Evolutionary conservation across 306 rosid genomes (phyloP), one percentile per base, ranked within the genome.

Genomic region (Hippophae rhamnoides): DNA sequence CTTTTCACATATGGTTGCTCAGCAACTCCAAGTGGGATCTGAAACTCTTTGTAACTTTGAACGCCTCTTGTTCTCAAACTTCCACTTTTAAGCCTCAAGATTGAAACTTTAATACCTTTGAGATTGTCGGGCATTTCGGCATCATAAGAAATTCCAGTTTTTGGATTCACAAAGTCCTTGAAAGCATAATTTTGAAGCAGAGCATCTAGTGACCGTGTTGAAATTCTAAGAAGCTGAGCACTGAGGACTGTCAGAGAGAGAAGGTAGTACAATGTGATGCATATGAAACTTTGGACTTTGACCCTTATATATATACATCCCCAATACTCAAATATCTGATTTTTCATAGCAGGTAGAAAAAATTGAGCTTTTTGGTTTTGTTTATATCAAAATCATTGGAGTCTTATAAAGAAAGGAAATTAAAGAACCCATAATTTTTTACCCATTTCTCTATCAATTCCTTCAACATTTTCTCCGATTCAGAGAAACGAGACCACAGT

Each of bases 111-210:
- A 43, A 83, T 40, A 14, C 89, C 89, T 41, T 67, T 51, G 43
- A 83, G 69, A 12, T 66, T 72, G 5, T 38, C 59, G 58, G 86
- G 82, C 0, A 77, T 56, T 10, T 23, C 5, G 23, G 63, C 81
- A 63, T 66, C 72, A 10, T 69, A 72, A 10, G 75, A 60, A 40
- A 69, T 26, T 14, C 81, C 82, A 13, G 84, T 72, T 61, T 6
- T 69, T 26, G 78, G 79, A 26, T 10, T 62, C 1, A 3, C 40
- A 45, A 83, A 14, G 18, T 79, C 68, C 58, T 56, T 61, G 72
- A 83, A 83, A 31, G 81, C 89, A 47, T 40, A 69, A 43, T 57
- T 59, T 70, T 80, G 86, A 63, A 83, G 83, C 47, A 59, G 60
- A 14, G 70, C 64, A 54, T 80, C 79, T 2, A 83, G 55, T 1